phyloP scores from a whole-genome alignment of 495 filamentous ascomycete genomes.

The Talaromyces nanjingensis region DNA sequence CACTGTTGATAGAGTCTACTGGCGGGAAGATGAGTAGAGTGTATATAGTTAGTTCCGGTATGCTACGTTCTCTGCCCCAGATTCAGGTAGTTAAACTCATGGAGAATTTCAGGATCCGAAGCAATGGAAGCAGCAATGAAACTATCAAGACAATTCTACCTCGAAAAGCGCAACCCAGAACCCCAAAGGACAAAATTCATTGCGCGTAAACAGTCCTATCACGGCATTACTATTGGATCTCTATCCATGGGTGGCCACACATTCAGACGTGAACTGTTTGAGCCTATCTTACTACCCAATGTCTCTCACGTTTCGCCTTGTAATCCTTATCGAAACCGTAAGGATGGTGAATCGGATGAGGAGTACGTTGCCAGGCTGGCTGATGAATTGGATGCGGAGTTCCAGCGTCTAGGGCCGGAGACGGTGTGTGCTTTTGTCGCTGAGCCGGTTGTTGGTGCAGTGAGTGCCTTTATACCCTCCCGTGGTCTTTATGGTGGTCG shows the following conservation, averaged over 20 bases:
- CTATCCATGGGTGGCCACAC: constrained; percentile 58
- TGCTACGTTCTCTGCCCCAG: constrained; percentile 11
- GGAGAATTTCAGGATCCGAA: constrained; percentile 49
- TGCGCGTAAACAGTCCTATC: constrained; percentile 62
- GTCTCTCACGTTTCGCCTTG: constrained; percentile 63
- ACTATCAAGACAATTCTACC: constrained; percentile 54
- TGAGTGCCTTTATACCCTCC: constrained; percentile 18
- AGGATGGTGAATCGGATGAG: constrained; percentile 34
- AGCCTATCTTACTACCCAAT: constrained; percentile 55
- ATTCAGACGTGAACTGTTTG: constrained; percentile 55
- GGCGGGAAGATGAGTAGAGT: constrained; percentile 36
- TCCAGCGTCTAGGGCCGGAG: constrained; percentile 60
- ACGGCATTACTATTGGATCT: constrained; percentile 66
- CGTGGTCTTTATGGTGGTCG: constrained; percentile 1
- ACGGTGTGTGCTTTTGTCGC: constrained; percentile 72
- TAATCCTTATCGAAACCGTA: constrained; percentile 55
- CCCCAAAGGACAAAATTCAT: constrained; percentile 54
- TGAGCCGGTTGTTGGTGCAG: constrained; percentile 61
- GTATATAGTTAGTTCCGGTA: constrained; percentile 53
- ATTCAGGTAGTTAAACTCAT: neutral
- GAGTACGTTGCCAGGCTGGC: constrained; percentile 53
- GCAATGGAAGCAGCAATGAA: constrained; percentile 66
- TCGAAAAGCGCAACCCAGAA: constrained; percentile 44
- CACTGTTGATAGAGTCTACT: constrained; percentile 38
- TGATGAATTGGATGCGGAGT: constrained; percentile 66